Evolutionary conservation across 2,329 filamentous ascomycete species (phyloP), one percentile per base, ranked within the genome.

Genomic region (Cladophialophora chaetospira): DNA sequence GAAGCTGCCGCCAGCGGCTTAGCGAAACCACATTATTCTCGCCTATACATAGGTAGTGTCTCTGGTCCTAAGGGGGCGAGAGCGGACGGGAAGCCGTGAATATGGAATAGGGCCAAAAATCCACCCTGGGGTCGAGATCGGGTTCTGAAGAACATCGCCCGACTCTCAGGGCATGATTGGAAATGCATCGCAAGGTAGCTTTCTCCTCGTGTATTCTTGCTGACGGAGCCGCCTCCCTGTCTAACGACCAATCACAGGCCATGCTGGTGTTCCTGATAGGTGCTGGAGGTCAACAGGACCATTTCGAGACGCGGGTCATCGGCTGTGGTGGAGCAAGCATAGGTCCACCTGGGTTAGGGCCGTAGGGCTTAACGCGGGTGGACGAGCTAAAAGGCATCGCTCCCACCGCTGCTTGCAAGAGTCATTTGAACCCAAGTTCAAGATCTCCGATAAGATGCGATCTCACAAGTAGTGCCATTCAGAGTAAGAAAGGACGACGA

Each of bases 281-380:
- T 36, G 10, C 31, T 26, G 19, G 31, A 28, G 46, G 21, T 31
- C 8, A 38, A 31, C 19, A 49, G 25, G 35, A 50, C 13, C 23
- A 19, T 33, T n/a, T 35, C 25, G 15, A 42, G 48, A 42, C 48
- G 35, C 36, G 21, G 48, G 36, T 36, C 48, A 21, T 40, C 36
- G 15, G 17, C 31, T 19, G 35, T n/a, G 48, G 48, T 51, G 48
- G 48, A 51, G 48, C 29, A 29, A 26, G 6, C 26, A 26, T 8
- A 42, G 31, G 31, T 49, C 46, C 46, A 49, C 46, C 19, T 49
- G 23, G 31, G 36, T 23, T 51, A 51, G 48, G 35, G 48, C 48
- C 33, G 19, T 43, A 51, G 36, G 48, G 48, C 48, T 51, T 42
- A 42, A 42, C 35, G 35, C n/a, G n/a, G n/a, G n/a, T n/a, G n/a